Conservation (phyloP, 2,329 filamentous ascomycete species). For the Pochonia chlamydosporia region DNA sequence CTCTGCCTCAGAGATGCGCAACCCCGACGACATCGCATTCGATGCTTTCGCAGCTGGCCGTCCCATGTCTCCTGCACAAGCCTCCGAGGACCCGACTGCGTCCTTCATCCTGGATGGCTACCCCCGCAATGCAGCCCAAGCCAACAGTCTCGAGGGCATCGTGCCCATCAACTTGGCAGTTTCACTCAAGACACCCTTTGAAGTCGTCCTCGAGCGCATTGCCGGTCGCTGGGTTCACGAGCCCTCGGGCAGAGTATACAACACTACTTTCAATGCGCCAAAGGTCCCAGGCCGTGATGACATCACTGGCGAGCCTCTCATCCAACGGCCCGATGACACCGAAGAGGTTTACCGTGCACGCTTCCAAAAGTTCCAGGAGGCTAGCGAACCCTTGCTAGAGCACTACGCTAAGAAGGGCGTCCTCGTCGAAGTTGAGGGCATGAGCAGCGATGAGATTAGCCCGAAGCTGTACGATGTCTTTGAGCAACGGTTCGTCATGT, state of each 20-base stretch:
- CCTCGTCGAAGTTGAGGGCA: constrained; percentile 78
- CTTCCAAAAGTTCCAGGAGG: constrained; percentile 80
- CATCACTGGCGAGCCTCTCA: constrained; percentile 79
- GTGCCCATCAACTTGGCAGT: constrained; percentile 95
- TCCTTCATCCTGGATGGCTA: constrained; percentile 97
- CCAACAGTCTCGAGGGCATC: constrained; percentile 67
- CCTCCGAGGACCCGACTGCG: constrained; percentile 66
- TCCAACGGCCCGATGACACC: constrained; percentile 78
- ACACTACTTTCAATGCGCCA: constrained; percentile 86
- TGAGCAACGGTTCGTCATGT: constrained; percentile 59
- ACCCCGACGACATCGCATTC: constrained; percentile 21
- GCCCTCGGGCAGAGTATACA: constrained; percentile 88
- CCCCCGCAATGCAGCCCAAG: constrained; percentile 80
- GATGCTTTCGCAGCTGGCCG: constrained; percentile 3
- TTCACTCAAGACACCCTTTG: constrained; percentile 76
- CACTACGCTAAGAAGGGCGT: constrained; percentile 84
- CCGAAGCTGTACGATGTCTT: constrained; percentile 85
- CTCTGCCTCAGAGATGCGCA: constrained; percentile 24
- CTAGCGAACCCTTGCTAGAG: constrained; percentile 75
- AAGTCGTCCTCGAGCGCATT: constrained; percentile 85
- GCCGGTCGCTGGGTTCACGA: constrained; percentile 90
- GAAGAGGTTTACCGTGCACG: constrained; percentile 79
- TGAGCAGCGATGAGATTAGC: constrained; percentile 90
- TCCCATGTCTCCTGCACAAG: constrained; percentile 27
- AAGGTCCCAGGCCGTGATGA: constrained; percentile 79